phyloP scores from a whole-genome alignment of 108 stramenopile genomes.

The Fragilaria radians region DNA sequence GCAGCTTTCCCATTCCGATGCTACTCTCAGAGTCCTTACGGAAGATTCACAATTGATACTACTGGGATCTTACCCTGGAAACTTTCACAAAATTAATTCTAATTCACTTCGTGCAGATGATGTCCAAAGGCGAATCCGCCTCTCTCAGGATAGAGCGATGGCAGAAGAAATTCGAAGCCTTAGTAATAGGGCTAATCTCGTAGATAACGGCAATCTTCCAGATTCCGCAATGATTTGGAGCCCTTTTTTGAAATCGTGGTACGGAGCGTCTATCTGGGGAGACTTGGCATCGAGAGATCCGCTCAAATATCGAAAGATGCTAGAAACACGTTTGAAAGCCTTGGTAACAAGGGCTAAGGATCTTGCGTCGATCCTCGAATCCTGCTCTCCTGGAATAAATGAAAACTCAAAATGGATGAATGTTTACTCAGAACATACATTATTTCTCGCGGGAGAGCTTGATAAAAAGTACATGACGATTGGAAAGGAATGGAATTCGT shows the following conservation, averaged over 20 bases:
- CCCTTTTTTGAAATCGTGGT: conserved; percentile 54
- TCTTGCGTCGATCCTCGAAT: conserved; percentile 49
- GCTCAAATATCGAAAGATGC: conserved; percentile 22
- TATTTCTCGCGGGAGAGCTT: conserved; percentile 55
- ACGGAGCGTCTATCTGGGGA: conserved; percentile 55
- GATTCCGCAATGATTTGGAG: conserved; percentile 30
- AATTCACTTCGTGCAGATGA: too few species aligned
- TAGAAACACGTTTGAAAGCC: conserved; percentile 21
- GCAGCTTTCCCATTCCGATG: conserved; percentile 10
- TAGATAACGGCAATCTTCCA: not conserved
- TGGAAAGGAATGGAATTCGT: conserved; percentile 31
- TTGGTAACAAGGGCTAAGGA: conserved; percentile 35
- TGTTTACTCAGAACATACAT: conserved; percentile 32
- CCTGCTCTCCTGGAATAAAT: conserved; percentile 47
- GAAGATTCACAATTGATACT: conserved; percentile 33
- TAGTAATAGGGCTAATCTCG: conserved; percentile 6
- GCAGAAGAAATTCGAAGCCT: conserved; percentile 30
- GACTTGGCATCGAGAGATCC: conserved; percentile 22
- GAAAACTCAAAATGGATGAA: conserved; percentile 40
- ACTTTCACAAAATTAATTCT: conserved; percentile 10
- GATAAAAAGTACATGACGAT: conserved; percentile 67
- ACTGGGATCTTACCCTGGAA: conserved; percentile 27
- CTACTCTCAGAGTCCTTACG: conserved; percentile 11
- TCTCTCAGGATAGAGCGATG: conserved; percentile 11
- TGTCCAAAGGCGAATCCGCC: not conserved